phyloP scores from a whole-genome alignment of 2,329 filamentous ascomycete species.

The Paraconiothyrium sp. region DNA sequence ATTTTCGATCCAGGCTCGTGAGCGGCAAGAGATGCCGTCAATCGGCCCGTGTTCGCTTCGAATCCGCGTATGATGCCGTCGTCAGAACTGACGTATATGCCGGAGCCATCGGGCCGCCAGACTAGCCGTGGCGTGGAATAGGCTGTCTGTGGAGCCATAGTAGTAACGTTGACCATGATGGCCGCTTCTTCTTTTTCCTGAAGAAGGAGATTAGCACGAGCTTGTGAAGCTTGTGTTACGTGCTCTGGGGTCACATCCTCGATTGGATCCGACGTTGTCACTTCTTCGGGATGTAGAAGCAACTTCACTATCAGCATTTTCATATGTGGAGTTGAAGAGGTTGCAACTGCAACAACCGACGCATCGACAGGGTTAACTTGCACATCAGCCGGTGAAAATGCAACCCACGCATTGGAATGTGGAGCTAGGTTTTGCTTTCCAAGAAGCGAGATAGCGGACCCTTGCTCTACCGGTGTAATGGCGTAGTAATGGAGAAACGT shows the following conservation, averaged over 20 bases:
- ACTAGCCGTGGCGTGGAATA: constrained; percentile 70
- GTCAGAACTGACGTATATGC: constrained; percentile 72
- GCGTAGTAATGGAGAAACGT: constrained; percentile 67
- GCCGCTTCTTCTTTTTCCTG: constrained; percentile 68
- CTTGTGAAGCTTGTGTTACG: constrained; percentile 62
- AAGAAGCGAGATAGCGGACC: constrained; percentile 47
- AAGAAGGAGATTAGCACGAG: constrained; percentile 59
- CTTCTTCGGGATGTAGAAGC: constrained; percentile 57
- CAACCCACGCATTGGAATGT: constrained; percentile 70
- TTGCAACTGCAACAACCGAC: constrained; percentile 66
- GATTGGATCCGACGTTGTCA: constrained; percentile 15
- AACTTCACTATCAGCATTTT: constrained; percentile 69
- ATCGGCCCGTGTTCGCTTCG: constrained; percentile 67
- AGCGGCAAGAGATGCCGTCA: constrained; percentile 61
- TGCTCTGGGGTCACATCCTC: constrained; percentile 17
- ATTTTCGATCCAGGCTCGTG: constrained; percentile 68
- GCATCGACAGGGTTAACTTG: constrained; percentile 65
- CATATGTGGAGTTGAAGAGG: constrained; percentile 69
- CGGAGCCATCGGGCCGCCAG: constrained; percentile 70
- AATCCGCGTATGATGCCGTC: constrained; percentile 70
- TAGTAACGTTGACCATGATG: constrained; percentile 67
- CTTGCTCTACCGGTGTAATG: constrained; percentile 31
- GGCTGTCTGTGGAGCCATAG: constrained; percentile 69
- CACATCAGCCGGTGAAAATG: constrained; percentile 68
- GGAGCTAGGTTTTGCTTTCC: constrained; percentile 70